Evolutionary conservation across 2,329 filamentous ascomycete species (phyloP).

Genomic region (Sporothrix variecibatus): DNA sequence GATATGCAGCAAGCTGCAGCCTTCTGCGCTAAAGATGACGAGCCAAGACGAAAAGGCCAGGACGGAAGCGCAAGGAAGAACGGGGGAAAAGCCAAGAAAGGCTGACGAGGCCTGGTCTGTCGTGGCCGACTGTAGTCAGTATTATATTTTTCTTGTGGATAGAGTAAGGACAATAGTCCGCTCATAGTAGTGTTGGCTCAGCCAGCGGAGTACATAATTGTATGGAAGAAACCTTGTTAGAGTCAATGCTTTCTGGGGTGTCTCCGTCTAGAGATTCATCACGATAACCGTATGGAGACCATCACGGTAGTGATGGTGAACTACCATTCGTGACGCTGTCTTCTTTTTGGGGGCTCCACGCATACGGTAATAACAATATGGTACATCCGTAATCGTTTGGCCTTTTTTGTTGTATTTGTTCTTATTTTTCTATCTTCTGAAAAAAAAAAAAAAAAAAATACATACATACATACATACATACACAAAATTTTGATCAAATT

Average conservation of each 20-base stretch:
- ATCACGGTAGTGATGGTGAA: neutral
- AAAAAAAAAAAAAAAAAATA: too few relatives aligned
- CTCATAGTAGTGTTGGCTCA: neutral
- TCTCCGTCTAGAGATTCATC: neutral
- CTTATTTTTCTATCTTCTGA: too few relatives aligned
- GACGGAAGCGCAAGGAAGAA: too few relatives aligned
- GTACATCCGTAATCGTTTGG: too few relatives aligned
- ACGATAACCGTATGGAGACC: neutral
- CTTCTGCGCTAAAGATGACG: neutral
- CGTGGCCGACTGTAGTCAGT: neutral
- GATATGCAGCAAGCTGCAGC: neutral
- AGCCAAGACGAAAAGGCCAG: neutral
- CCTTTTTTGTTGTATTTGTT: too few relatives aligned
- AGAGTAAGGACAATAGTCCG: neutral
- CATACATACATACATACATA: too few relatives aligned
- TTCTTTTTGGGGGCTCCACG: too few relatives aligned
- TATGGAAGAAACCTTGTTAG: neutral
- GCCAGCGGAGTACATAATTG: neutral
- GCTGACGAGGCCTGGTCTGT: conserved; percentile 1
- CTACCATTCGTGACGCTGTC: neutral
- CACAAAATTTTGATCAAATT: too few relatives aligned
- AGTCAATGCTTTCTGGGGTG: neutral
- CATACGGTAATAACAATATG: too few relatives aligned
- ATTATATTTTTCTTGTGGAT: neutral
- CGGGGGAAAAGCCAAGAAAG: neutral